phyloP scores from a whole-genome alignment of 1,139 yeast species.

The Saccharomyces hybrid region DNA sequence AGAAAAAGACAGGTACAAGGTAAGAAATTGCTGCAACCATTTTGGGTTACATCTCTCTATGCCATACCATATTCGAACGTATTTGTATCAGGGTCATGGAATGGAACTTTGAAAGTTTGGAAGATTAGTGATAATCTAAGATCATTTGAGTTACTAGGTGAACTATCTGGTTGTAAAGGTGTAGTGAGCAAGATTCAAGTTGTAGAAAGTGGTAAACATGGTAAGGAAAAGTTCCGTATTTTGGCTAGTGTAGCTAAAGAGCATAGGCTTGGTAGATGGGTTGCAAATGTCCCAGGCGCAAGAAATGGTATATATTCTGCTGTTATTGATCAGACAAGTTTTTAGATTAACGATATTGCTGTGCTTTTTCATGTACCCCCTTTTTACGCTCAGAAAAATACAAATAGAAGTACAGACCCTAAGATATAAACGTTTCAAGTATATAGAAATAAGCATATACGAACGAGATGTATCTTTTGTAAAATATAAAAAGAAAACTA shows the following conservation, averaged over 20 bases:
- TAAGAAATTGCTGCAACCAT: slow-evolving; percentile 48
- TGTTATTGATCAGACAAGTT: slow-evolving; percentile 21
- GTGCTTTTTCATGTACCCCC: no score
- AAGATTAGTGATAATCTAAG: slow-evolving; percentile 58
- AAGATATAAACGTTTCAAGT: not conserved
- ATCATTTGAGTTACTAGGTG: slow-evolving; percentile 48
- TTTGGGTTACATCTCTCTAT: slow-evolving; percentile 74
- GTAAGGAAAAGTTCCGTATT: slow-evolving; percentile 46
- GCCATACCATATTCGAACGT: slow-evolving; percentile 88
- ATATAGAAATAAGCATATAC: not conserved
- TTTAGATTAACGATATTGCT: slow-evolving; percentile 5
- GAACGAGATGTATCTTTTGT: not conserved
- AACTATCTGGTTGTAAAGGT: slow-evolving; percentile 56
- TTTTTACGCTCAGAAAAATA: no score
- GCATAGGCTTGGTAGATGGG: slow-evolving; percentile 85
- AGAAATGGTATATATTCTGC: slow-evolving; percentile 47
- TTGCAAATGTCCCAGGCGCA: slow-evolving; percentile 37
- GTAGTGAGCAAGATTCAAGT: slow-evolving; percentile 62
- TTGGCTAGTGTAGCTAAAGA: slow-evolving; percentile 72
- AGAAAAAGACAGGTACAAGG: slow-evolving; percentile 55
- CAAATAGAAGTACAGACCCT: no score
- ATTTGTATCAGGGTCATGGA: slow-evolving; percentile 83
- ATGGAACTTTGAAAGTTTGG: slow-evolving; percentile 74
- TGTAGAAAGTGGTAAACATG: slow-evolving; percentile 48
- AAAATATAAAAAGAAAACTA: not conserved